A percentile compares a stretch with the other conserved stretches of the same genome.
These are phyloP conservation scores for Cutaneotrichosporon sp. DNA, from an alignment of 1,284 basidiomycete species.

Conservation along the genomic window DNA sequence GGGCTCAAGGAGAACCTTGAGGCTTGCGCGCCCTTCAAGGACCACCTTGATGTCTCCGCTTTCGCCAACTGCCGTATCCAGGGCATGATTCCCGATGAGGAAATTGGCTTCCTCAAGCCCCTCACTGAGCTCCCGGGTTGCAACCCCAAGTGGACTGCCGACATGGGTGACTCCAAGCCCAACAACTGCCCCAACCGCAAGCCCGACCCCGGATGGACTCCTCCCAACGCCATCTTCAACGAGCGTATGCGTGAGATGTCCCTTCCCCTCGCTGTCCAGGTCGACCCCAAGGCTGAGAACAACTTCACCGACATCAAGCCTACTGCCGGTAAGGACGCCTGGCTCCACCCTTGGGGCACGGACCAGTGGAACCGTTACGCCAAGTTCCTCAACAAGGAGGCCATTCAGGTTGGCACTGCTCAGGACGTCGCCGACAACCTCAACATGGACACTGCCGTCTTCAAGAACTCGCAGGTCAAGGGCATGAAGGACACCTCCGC, in stretches of 20 bases:
- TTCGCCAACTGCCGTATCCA: conserved; percentile 6
- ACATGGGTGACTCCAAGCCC: conserved; percentile 9
- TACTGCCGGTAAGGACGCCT: neutral
- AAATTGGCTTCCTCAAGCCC: conserved; percentile 6
- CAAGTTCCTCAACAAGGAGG: neutral
- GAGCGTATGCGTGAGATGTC: neutral
- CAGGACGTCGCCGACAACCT: conserved; percentile 1
- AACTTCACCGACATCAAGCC: neutral
- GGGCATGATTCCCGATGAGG: conserved; percentile 16
- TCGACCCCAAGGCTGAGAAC: neutral
- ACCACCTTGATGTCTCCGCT: neutral
- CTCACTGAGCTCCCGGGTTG: conserved; percentile 13
- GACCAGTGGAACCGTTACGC: neutral
- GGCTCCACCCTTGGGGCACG: neutral
- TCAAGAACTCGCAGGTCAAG: neutral
- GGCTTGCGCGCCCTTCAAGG: neutral
- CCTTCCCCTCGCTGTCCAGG: neutral
- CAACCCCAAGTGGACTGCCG: conserved; percentile 14
- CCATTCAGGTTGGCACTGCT: neutral
- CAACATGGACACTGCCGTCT: neutral
- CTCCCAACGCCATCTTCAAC: conserved; percentile 4
- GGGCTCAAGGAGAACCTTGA: neutral
- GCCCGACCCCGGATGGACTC: conserved; percentile 8
- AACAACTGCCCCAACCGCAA: neutral
- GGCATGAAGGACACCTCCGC: neutral